These are phyloP conservation scores for Echinosophora koreensis DNA, from an alignment of 306 rosid genomes.

Conservation along the genomic window DNA sequence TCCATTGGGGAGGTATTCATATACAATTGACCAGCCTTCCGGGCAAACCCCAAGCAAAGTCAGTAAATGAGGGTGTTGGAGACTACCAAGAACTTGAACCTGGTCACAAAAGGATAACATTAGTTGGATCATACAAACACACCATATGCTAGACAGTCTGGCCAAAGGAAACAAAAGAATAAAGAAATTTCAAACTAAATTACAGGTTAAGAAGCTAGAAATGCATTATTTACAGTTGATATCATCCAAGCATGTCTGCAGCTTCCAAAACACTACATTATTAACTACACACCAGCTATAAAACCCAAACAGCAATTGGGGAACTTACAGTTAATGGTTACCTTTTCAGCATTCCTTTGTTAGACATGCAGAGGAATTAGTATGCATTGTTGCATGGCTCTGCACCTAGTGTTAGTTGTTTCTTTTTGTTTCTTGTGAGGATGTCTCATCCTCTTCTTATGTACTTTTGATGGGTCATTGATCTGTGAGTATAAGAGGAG, in stretches of 20 bases:
- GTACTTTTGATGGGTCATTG: too few species aligned
- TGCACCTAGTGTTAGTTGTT: too few species aligned
- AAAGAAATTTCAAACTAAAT: neutral
- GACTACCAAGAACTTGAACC: slow-evolving; percentile 85
- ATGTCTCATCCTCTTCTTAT: too few species aligned
- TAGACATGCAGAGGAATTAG: too few species aligned
- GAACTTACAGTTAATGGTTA: neutral
- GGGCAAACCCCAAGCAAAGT: slow-evolving; percentile 87
- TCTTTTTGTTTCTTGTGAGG: too few species aligned
- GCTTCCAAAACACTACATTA: neutral
- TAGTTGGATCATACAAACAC: slow-evolving; percentile 35
- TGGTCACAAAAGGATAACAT: slow-evolving; percentile 50
- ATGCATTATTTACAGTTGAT: neutral
- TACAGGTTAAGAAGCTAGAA: slow-evolving; percentile 1
- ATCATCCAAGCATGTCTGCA: neutral
- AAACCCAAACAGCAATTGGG: neutral
- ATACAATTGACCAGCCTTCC: slow-evolving; percentile 86
- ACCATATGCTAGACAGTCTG: slow-evolving; percentile 1
- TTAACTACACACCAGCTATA: slow-evolving; percentile 28
- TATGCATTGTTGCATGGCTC: too few species aligned
- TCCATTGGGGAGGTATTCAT: slow-evolving; percentile 83
- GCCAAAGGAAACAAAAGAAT: slow-evolving; percentile 24
- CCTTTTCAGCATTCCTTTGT: too few species aligned
- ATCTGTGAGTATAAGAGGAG: too few species aligned
- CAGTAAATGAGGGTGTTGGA: slow-evolving; percentile 88